Conservation (phyloP, 139 green algal genomes). For the Auxenochlorella pyrenoidosa region DNA sequence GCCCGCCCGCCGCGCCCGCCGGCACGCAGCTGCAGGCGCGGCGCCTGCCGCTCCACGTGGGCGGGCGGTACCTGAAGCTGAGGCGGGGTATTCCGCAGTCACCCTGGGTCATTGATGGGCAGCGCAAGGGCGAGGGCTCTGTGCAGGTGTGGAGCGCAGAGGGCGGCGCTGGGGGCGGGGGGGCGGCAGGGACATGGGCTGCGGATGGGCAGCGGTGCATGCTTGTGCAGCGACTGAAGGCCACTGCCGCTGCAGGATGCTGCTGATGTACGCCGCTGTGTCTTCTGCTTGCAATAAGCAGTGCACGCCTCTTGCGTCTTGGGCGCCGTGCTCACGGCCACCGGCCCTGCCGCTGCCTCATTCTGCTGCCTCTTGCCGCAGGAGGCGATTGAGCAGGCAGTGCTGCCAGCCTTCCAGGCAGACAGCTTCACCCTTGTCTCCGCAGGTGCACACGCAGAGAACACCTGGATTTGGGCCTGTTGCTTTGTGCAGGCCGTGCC, state of each 20-base stretch:
- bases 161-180: background rate
- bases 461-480: too few relatives aligned
- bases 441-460: slow-evolving; percentile 11
- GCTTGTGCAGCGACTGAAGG: background rate
- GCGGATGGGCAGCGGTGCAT: background rate
- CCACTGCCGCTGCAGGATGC: too few relatives aligned
- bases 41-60: slow-evolving; percentile 16
- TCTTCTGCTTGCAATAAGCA: too few relatives aligned
- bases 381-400: slow-evolving; percentile 48
- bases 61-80: slow-evolving; percentile 44
- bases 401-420: slow-evolving; percentile 46
- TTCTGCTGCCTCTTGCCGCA: slow-evolving; percentile 6
- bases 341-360: too few relatives aligned
- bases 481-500: too few relatives aligned
- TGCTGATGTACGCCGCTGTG: too few relatives aligned
- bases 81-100: slow-evolving; percentile 51
- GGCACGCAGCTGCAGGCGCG: background rate
- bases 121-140: slow-evolving; percentile 43
- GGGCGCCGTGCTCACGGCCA: background rate
- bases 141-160: background rate
- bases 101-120: slow-evolving; percentile 59
- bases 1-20: background rate
- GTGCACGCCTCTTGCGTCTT: background rate
- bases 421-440: slow-evolving; percentile 55
- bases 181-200: background rate